Conservation (phyloP, 768 basidiomycete genomes). For the Gymnopilus dilepis region DNA sequence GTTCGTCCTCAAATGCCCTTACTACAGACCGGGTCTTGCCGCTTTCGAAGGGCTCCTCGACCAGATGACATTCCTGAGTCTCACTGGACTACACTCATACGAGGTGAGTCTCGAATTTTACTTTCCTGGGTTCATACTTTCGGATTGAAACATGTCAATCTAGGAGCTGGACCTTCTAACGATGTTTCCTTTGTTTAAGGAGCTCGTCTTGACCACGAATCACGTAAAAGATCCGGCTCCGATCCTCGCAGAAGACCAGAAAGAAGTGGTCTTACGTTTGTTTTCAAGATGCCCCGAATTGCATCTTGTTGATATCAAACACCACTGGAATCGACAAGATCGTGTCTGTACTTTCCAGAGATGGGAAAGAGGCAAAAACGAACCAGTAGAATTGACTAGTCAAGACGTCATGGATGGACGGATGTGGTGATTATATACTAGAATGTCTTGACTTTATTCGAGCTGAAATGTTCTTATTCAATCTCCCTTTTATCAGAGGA, state of each 20-base stretch:
- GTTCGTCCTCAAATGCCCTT: neutral
- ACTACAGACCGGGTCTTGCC: neutral
- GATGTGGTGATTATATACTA: neutral
- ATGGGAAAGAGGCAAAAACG: neutral
- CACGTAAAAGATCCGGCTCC: neutral
- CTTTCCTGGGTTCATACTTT: too few relatives aligned
- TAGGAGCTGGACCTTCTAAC: neutral
- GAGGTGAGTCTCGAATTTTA: neutral
- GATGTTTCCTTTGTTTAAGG: neutral
- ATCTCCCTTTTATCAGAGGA: too few relatives aligned
- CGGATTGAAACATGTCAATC: too few relatives aligned
- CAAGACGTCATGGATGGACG: neutral
- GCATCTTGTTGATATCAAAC: neutral
- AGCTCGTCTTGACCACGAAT: neutral
- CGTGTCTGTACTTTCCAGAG: neutral
- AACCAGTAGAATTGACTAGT: neutral
- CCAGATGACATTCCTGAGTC: neutral
- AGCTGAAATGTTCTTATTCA: too few relatives aligned
- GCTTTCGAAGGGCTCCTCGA: neutral
- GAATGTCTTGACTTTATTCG: too few relatives aligned
- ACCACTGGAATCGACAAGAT: neutral
- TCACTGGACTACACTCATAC: neutral
- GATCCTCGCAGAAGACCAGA: neutral
- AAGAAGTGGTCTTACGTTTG: neutral
- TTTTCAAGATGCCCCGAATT: neutral